These are phyloP conservation scores for Phytophthora sojae DNA, from an alignment of 352 stramenopile genomes.

Conservation along the genomic window DNA sequence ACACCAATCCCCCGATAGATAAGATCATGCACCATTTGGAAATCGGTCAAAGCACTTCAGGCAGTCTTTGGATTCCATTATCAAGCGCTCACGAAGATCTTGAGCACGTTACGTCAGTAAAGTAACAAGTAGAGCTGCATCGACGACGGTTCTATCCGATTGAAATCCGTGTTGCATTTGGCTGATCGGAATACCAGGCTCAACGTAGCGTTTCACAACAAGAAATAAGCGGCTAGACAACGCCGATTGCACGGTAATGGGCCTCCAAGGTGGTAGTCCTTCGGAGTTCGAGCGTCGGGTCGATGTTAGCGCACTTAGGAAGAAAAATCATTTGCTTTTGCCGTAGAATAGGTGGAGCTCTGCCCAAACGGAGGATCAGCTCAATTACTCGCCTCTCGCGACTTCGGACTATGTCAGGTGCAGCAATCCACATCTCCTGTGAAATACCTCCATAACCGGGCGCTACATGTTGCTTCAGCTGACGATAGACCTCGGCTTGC, in stretches of 20 bases:
- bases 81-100: too few relatives aligned
- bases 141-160: not conserved
- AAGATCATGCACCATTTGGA: not conserved
- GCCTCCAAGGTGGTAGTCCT: not conserved
- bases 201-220: not conserved
- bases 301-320: not conserved
- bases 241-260: not conserved
- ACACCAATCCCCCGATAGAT: not conserved
- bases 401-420: not conserved
- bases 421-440: too few relatives aligned
- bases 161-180: not conserved
- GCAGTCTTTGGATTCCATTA: not conserved
- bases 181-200: not conserved
- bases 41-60: not conserved
- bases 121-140: not conserved
- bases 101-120: not conserved
- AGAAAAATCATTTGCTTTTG: not conserved
- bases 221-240: not conserved
- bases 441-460: too few relatives aligned
- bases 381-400: not conserved
- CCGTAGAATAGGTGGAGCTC: not conserved
- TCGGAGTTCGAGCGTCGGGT: not conserved
- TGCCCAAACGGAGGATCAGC: not conserved
- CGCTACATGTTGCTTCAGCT: too few relatives aligned
- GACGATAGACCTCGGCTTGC: not conserved